These are phyloP conservation scores for Lipomyces yarrowii DNA, from an alignment of 1,139 yeast species.

Conservation along the genomic window DNA sequence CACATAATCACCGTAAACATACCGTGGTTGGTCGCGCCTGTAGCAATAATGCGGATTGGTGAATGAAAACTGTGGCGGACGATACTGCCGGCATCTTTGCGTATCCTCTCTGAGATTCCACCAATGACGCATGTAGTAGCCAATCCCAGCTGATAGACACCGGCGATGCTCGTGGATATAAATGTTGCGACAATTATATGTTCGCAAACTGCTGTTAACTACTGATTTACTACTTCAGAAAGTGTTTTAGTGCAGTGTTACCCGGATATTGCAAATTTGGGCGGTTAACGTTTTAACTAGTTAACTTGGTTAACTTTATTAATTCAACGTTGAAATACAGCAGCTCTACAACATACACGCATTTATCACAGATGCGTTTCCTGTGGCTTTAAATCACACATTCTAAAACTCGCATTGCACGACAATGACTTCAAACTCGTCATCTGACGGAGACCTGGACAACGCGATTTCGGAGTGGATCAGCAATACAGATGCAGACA, in stretches of 20 bases:
- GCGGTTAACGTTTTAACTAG: no score
- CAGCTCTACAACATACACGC: not conserved
- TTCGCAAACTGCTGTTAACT: no score
- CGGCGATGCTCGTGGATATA: not conserved
- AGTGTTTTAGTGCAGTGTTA: not conserved
- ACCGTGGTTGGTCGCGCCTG: conserved; percentile 54
- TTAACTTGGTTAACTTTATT: no score
- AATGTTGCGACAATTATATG: no score
- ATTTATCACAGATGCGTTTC: not conserved
- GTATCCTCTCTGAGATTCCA: not conserved
- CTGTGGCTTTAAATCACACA: not conserved
- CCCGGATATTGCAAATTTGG: no score
- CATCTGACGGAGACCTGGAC: conserved; percentile 2
- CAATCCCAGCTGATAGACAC: not conserved
- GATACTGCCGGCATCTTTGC: conserved; percentile 19
- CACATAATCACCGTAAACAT: conserved; percentile 29
- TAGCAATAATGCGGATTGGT: conserved; percentile 51
- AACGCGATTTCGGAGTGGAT: conserved; percentile 4
- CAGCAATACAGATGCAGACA: not conserved
- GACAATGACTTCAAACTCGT: not conserved
- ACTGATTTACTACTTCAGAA: no score
- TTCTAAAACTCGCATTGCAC: not conserved
- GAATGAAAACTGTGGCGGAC: conserved; percentile 55
- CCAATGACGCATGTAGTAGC: not conserved
- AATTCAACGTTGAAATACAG: no score